Evolutionary conservation across 305 asterid genomes (phyloP), one percentile per base, ranked within the genome.

Genomic region (Solanum hybrid): DNA sequence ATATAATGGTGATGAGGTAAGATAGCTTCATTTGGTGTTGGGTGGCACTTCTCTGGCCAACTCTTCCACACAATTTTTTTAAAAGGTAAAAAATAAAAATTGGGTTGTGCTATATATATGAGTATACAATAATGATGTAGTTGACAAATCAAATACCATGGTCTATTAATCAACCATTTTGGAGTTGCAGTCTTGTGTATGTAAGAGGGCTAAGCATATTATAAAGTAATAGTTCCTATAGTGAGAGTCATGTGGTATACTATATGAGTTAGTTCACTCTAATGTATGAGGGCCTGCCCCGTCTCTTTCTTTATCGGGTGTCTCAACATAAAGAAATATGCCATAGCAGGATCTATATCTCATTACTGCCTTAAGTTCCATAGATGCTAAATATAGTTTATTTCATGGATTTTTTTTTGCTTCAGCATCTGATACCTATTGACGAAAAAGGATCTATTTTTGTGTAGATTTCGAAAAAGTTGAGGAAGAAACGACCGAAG

Each of bases 381-480:
- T 57, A 22, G 77, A 85, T 57, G 77, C 77, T 85, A 51, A 57
- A 51, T 45, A 17, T 45, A 5, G 88, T 84, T 45, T 84, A 32
- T 57, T 33, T 22, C 77, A 11, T 12, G 26, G 17, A 15, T 34
- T n/a, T 32, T 4, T 75, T 79, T 70, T 70, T 5, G 86, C 89
- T 90, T 79, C 70, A 79, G 86, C 84, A 61, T 51, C 26, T 78
- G 87, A 26, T 20, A 89, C 38, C 20, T 51, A 79, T 33, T 79
- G 85, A 78, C 29, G 20, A 61, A 34, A 79, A 26, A 79, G n/a
- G 41, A 85, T 32, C 68, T 90, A 78, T 89, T 93, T 90, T 78
- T 91, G 31, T 93, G 90, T 91, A 97, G 99, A 99, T 97, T 89
- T 93, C 99, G 22, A 98, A 93, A 91, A 97, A 95, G 93, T 91